Conservation (phyloP, 2,329 filamentous ascomycete genomes). For the Trichoderma harzianum region DNA sequence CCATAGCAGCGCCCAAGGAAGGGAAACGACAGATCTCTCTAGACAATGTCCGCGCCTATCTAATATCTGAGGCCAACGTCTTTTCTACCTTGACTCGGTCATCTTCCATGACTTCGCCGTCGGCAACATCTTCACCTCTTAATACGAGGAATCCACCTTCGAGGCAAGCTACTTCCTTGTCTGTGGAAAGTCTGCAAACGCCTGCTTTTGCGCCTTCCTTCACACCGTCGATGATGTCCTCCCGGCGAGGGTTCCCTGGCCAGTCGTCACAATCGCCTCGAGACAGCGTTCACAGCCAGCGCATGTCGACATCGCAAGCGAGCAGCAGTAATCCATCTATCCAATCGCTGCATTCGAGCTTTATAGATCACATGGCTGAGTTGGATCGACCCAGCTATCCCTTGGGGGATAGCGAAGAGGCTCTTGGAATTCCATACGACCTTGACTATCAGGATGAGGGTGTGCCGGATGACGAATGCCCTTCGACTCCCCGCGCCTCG, state of each 20-base stretch:
- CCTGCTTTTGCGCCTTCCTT: slow-evolving; percentile 20
- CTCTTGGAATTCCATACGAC: slow-evolving; percentile 56
- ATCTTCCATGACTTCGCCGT: slow-evolving; percentile 47
- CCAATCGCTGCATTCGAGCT: slow-evolving; percentile 27
- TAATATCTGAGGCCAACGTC: slow-evolving; percentile 65
- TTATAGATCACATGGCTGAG: slow-evolving; percentile 25
- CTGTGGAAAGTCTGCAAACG: slow-evolving; percentile 26
- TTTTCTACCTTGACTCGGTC: slow-evolving; percentile 59
- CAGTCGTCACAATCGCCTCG: slow-evolving; percentile 23
- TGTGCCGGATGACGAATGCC: slow-evolving; percentile 34
- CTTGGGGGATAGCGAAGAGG: slow-evolving; percentile 52
- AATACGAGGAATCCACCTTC: slow-evolving; percentile 39
- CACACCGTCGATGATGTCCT: neutral
- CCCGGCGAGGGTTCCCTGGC: neutral
- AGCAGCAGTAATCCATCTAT: slow-evolving; percentile 28
- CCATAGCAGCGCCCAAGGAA: slow-evolving; percentile 47
- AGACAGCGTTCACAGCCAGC: neutral
- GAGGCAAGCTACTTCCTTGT: slow-evolving; percentile 30
- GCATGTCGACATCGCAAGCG: slow-evolving; percentile 26
- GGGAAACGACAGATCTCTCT: slow-evolving; percentile 64
- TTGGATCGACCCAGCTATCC: slow-evolving; percentile 25
- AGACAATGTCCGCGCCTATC: slow-evolving; percentile 59
- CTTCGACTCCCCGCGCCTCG: slow-evolving; percentile 54
- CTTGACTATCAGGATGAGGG: slow-evolving; percentile 37
- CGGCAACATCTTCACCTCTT: slow-evolving; percentile 50